Conservation (phyloP, 768 basidiomycete genomes). For the Panellus pusillus region DNA sequence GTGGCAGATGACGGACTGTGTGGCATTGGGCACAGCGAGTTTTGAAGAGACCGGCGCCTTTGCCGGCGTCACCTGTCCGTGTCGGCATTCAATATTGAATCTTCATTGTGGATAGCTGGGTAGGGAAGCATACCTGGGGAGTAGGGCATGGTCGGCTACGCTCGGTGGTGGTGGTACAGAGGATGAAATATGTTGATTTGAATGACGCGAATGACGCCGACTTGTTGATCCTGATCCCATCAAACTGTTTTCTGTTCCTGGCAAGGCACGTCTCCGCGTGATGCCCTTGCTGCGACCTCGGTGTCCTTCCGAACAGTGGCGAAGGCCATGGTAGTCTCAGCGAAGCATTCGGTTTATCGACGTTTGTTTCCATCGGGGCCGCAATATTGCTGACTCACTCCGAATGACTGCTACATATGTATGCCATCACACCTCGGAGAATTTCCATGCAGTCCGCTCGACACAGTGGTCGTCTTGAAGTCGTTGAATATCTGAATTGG, state of each 20-base stretch:
- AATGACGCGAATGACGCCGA: no score
- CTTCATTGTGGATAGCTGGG: not conserved
- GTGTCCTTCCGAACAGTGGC: constrained; percentile 46
- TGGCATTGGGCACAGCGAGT: constrained; percentile 95
- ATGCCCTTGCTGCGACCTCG: constrained; percentile 56
- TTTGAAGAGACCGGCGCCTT: constrained; percentile 96
- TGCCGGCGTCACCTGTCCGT: constrained; percentile 73
- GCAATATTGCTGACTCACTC: no score
- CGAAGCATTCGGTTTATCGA: not conserved
- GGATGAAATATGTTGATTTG: no score
- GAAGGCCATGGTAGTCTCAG: constrained; percentile 14
- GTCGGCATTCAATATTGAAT: not conserved
- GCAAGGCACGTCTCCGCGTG: no score
- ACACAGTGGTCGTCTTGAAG: no score
- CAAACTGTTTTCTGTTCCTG: no score
- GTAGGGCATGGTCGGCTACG: no score
- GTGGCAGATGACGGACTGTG: constrained; percentile 41
- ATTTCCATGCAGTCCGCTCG: no score
- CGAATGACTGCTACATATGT: no score
- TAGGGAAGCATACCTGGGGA: constrained; percentile 5
- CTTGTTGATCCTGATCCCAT: no score
- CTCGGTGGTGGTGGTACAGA: not conserved
- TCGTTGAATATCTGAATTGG: no score
- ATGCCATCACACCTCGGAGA: no score
- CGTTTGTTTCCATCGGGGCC: not conserved